Base-by-base conservation (phyloP, 2,329 filamentous ascomycete genomes). In the Aspergillus candidus region DNA sequence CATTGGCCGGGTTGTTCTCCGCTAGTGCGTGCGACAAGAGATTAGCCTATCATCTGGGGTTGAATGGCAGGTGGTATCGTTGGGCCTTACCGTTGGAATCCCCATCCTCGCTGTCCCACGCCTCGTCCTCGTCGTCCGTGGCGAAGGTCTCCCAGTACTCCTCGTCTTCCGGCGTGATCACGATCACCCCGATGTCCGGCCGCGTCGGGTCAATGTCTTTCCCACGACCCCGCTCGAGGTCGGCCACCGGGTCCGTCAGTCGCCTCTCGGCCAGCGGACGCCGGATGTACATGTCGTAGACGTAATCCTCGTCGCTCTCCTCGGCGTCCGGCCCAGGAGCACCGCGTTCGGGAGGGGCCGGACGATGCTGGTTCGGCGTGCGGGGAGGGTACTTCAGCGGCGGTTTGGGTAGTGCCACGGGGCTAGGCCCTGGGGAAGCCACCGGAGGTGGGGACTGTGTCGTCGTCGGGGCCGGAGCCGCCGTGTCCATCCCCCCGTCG, bases 251-350 rank as follows among this genome's bases (percentile, higher is more conserved):
- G 47, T 71, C 66, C 11, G 56, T 66, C 44, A 62, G 51, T 8
- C 61, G 55, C 13, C 52, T 47, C n/a, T 62, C 58, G 2, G 63
- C 57, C 13, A 70, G 49, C n/a, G 61, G 65, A 13, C 73, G 67
- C 2, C 78, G 75, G 34, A 81, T 66, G 58, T 82, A 82, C 8
- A 76, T 79, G 53, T 82, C 79, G 59, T 80, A 81, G 44, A 82
- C 76, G 57, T 78, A 82, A 35, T 78, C 76, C 15, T 59, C 65
- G n/a, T 73, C 72, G 14, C 69, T 68, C 14, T 71, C 69, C 15
- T 70, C 67, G 10, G 53, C 50, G 13, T 54, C 46, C 30, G 52
- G 43, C 18, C 34, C 36, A 7, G 41, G 35, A 6, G 44, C 38
- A 27, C 7, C 22, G 22, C 4, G 35, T 38, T 13, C 50, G 45